Evolutionary conservation across 2,329 filamentous ascomycete species (phyloP).

Genomic region (Colletotrichum siamense): DNA sequence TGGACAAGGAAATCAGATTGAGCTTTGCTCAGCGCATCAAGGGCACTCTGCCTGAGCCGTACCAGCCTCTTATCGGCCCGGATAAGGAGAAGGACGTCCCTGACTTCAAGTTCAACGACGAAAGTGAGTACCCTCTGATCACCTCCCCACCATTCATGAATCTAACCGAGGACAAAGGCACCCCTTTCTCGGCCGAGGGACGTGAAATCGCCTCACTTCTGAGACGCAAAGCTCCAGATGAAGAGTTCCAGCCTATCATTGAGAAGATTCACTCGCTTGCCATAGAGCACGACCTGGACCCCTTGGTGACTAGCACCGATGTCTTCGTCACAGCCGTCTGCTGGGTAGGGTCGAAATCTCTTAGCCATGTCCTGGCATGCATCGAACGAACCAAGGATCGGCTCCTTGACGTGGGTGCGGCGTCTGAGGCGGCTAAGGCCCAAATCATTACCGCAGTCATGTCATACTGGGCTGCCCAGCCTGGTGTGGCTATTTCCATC

Average conservation of each 20-base stretch:
- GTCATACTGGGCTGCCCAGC: conserved; percentile 91
- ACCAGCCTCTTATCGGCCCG: conserved; percentile 79
- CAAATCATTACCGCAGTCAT: conserved; percentile 94
- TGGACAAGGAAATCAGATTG: conserved; percentile 96
- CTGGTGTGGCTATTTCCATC: conserved; percentile 89
- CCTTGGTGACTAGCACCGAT: conserved; percentile 86
- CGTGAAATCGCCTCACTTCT: conserved; percentile 80
- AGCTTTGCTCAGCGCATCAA: conserved; percentile 97
- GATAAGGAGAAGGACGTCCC: conserved; percentile 96
- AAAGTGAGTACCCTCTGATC: conserved; percentile 58
- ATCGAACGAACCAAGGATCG: conserved; percentile 95
- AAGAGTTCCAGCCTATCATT: conserved; percentile 84
- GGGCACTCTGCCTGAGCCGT: conserved; percentile 86
- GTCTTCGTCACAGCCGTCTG: conserved; percentile 94
- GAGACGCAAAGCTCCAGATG: conserved; percentile 82
- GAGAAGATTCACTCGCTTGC: conserved; percentile 83
- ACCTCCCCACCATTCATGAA: neutral
- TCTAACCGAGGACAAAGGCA: conserved; percentile 53
- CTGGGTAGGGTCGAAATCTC: conserved; percentile 91
- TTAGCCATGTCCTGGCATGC: conserved; percentile 93
- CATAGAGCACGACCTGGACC: conserved; percentile 73
- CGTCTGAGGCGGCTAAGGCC: conserved; percentile 76
- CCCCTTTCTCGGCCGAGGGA: conserved; percentile 85
- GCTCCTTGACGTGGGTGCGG: conserved; percentile 77
- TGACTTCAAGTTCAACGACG: conserved; percentile 86